phyloP scores from a whole-genome alignment of 441 rosid species.

The Isatis lusitanica region DNA sequence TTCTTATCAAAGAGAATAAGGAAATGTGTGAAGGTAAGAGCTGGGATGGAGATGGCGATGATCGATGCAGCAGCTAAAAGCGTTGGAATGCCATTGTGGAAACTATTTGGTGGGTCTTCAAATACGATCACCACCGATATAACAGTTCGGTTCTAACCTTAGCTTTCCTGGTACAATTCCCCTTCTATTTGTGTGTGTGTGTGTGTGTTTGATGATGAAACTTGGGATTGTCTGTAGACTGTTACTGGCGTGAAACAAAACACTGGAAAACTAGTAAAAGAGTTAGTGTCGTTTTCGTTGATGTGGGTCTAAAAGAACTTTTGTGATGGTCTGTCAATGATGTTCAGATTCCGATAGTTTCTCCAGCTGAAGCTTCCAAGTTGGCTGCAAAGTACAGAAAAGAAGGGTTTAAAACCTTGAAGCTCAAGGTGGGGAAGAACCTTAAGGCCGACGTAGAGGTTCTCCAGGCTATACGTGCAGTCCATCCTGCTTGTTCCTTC shows the following conservation, averaged over 20 bases:
- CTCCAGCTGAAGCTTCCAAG: constrained; percentile 69
- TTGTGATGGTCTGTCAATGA: constrained; percentile 6
- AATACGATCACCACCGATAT: constrained; percentile 71
- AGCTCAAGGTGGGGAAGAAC: constrained; percentile 90
- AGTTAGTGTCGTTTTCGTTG: neutral
- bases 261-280: neutral
- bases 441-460: constrained; percentile 69
- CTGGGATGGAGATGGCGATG: constrained; percentile 94
- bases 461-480: constrained; percentile 77
- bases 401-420: constrained; percentile 79
- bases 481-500: constrained; percentile 69
- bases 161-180: constrained; percentile 13
- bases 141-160: constrained; percentile 61
- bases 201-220: neutral
- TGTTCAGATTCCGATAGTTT: constrained; percentile 85
- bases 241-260: neutral
- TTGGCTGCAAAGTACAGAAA: constrained; percentile 69
- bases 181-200: neutral
- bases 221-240: neutral
- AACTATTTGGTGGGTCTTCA: constrained; percentile 81
- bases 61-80: constrained; percentile 85
- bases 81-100: constrained; percentile 69
- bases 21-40: constrained; percentile 62
- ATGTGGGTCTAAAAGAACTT: constrained; percentile 9
- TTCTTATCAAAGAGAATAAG: neutral